These are phyloP conservation scores for Coniochaeta pulveracea DNA, from an alignment of 2,329 filamentous ascomycete genomes.

Conservation along the genomic window DNA sequence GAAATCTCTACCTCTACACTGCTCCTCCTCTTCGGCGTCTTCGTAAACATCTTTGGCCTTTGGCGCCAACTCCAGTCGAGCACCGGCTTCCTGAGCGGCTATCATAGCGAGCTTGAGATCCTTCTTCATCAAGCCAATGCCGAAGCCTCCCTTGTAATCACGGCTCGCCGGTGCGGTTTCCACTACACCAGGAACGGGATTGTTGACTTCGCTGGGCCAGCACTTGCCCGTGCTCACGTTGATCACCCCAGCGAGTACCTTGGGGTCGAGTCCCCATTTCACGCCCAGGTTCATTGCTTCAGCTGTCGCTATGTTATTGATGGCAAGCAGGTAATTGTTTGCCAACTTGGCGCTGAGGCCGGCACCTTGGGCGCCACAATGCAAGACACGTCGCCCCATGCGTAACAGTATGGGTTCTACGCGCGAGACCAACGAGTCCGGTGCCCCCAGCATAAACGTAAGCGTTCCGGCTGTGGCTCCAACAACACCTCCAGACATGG, in stretches of 20 bases:
- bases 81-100: constrained; percentile 58
- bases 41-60: constrained; percentile 58
- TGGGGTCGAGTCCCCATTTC: constrained; percentile 46
- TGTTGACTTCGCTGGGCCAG: constrained; percentile 95
- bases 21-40: constrained; percentile 46
- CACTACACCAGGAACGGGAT: constrained; percentile 80
- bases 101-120: constrained; percentile 62
- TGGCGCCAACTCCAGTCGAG: constrained; percentile 52
- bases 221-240: constrained; percentile 90
- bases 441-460: constrained; percentile 88
- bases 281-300: constrained; percentile 58
- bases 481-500: constrained; percentile 93
- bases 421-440: constrained; percentile 46
- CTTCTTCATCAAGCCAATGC: constrained; percentile 69
- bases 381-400: constrained; percentile 81
- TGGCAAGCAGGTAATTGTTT: constrained; percentile 91
- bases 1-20: constrained; percentile 62
- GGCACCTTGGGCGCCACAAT: constrained; percentile 74
- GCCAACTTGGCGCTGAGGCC: constrained; percentile 88
- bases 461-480: constrained; percentile 79
- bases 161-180: constrained; percentile 62
- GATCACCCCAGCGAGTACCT: constrained; percentile 70
- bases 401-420: constrained; percentile 58
- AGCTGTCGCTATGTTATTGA: constrained; percentile 72
- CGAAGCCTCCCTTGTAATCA: constrained; percentile 70